Base-by-base conservation (phyloP, 306 rosid genomes). In the Vigna hirtella region DNA sequence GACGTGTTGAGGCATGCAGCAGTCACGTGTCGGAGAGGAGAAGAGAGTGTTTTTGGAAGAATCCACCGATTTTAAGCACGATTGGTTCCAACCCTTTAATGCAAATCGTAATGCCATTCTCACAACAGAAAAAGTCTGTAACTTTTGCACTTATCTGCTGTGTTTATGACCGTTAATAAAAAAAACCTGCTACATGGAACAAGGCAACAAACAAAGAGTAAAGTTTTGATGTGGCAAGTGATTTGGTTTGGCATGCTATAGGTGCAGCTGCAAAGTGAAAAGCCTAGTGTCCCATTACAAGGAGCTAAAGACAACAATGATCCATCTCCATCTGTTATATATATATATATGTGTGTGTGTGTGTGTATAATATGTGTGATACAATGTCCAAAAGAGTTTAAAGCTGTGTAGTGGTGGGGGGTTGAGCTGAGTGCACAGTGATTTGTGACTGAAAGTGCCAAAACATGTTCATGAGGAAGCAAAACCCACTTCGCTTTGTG, bases 231-330 rank as follows among this genome's bases (percentile, higher is more conserved):
- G 50, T 67, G 72, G 30, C 53, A 15, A 18, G 36, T 15, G 34
- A 3, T 30, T 30, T 30, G 34, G 34, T 30, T 30, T 4, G 34
- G 34, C 34, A 30, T 30, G 34, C 34, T 30, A 30, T 52, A 40
- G 45, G 45, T 40, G 45, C 9, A 40, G 11, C 45, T 40, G 4
- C 61, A 49, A 87, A 84, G 94, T 88, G 40, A 89, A 73, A 49
- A 78, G 69, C 78, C 76, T 73, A 83, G 85, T 88, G 88, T 82
- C 74, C 86, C 94, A 87, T 88, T 66, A 66, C 78, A 79, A 67
- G 56, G 17, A 66, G 70, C 56, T 78, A 80, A 66, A 81, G 67
- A 43, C 84, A 74, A 12, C 50, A 12, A 12, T 12, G 14, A 77
- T 78, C 1, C 48, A 56, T 34, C 16, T 4, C 15, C 16, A 45